phyloP scores from a whole-genome alignment of 1,284 basidiomycete species.

The Austroboletus niveus region DNA sequence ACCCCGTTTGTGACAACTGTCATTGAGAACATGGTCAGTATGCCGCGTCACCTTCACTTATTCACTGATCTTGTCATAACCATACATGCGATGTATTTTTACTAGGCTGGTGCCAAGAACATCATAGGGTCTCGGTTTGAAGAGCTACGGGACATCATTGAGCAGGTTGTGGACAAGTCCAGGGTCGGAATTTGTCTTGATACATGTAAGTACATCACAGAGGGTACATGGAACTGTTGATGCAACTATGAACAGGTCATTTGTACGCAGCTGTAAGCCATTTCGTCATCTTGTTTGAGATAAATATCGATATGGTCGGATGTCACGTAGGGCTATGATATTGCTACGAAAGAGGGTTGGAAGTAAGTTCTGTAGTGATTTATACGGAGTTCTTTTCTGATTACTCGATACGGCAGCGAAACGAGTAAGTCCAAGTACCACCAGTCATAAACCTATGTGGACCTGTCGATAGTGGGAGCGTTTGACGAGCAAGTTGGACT shows the following conservation, averaged over 20 bases:
- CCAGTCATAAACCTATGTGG: background rate
- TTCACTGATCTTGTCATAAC: background rate
- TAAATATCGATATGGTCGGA: background rate
- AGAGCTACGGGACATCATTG: constrained; percentile 71
- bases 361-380: constrained; percentile 43
- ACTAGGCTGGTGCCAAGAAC: constrained; percentile 77
- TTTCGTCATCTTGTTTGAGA: background rate
- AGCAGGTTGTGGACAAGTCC: constrained; percentile 68
- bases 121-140: constrained; percentile 73
- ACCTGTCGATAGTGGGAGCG: constrained; percentile 45
- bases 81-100: background rate
- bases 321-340: constrained; percentile 67
- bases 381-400: constrained; percentile 6
- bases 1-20: constrained; percentile 66
- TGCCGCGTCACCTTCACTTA: background rate
- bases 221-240: background rate
- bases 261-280: constrained; percentile 70
- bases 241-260: constrained; percentile 51
- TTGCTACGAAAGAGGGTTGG: constrained; percentile 66
- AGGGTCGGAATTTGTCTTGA: constrained; percentile 84
- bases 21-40: constrained; percentile 80
- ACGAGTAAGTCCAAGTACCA: constrained; percentile 19
- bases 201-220: constrained; percentile 57
- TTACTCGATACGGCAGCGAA: constrained; percentile 9
- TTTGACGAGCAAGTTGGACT: constrained; percentile 72